Conservation (phyloP, 1,139 yeast genomes). For the Diutina rugosa region DNA sequence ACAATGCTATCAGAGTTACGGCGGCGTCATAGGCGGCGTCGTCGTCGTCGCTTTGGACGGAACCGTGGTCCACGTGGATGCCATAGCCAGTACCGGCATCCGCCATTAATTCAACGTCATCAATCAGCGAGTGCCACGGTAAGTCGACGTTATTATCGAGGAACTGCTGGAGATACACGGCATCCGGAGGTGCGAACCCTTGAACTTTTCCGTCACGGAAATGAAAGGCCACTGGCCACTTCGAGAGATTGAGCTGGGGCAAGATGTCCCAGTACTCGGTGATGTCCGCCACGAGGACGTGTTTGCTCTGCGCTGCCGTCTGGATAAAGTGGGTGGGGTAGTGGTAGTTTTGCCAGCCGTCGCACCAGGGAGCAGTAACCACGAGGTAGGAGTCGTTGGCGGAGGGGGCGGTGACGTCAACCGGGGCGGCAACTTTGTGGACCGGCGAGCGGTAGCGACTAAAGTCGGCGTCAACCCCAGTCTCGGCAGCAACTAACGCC, state of each 20-base stretch:
- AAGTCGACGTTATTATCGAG: background rate
- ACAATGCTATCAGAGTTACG: background rate
- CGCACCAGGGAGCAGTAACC: constrained; percentile 4
- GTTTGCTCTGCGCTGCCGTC: constrained; percentile 11
- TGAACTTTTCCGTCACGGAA: constrained; percentile 12
- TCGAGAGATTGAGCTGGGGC: constrained; percentile 15
- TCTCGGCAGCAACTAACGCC: constrained; percentile 11
- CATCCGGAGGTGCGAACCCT: constrained; percentile 12
- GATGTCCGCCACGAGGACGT: constrained; percentile 13
- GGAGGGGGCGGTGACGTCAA: constrained; percentile 4
- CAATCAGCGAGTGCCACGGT: background rate
- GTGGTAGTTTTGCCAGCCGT: constrained; percentile 19
- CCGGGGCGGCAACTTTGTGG: background rate
- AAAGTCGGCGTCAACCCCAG: constrained; percentile 2
- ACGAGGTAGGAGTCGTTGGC: constrained; percentile 5
- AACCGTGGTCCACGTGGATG: background rate
- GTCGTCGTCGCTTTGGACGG: background rate
- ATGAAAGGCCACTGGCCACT: constrained; percentile 20
- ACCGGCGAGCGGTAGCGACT: background rate
- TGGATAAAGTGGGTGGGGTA: constrained; percentile 26
- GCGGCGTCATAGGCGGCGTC: background rate
- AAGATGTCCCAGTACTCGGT: constrained; percentile 15
- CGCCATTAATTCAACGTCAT: background rate
- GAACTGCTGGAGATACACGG: background rate
- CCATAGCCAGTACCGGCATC: background rate